These are phyloP conservation scores for Cryptosporidium viatorum DNA, from an alignment of 169 alveolate genomes.

Conservation along the genomic window DNA sequence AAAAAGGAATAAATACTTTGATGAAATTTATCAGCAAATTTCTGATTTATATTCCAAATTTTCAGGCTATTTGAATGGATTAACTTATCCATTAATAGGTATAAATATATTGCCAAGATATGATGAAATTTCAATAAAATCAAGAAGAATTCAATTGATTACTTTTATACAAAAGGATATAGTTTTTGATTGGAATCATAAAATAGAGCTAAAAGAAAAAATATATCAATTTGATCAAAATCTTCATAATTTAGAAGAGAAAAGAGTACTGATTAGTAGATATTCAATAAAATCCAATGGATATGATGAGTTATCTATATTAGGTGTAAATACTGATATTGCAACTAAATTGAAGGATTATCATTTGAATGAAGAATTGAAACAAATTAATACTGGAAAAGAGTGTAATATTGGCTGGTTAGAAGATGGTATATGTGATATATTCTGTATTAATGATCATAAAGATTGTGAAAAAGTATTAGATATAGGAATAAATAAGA, in stretches of 20 bases:
- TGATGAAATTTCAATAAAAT: constrained; percentile 42
- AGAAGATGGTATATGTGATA: constrained; percentile 54
- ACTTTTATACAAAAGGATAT: neutral
- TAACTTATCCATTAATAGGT: constrained; percentile 37
- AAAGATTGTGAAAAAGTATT: constrained; percentile 36
- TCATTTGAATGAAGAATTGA: constrained; percentile 11
- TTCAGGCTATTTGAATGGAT: constrained; percentile 19
- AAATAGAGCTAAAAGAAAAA: constrained; percentile 5
- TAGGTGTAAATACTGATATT: constrained; percentile 12
- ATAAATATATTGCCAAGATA: constrained; percentile 63
- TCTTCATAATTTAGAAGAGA: neutral
- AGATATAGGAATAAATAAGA: neutral
- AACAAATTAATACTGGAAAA: neutral
- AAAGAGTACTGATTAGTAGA: constrained; percentile 41
- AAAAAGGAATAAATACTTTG: constrained; percentile 15
- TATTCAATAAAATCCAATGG: constrained; percentile 32
- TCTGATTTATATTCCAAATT: constrained; percentile 2
- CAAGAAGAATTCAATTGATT: constrained; percentile 28
- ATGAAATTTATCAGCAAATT: constrained; percentile 4
- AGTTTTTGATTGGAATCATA: constrained; percentile 23
- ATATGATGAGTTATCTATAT: constrained; percentile 39
- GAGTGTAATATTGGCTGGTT: constrained; percentile 35
- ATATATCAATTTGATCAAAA: neutral
- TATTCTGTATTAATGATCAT: constrained; percentile 27
- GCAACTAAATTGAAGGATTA: neutral